A percentile compares a stretch with the other conserved stretches of the same genome.
These are phyloP conservation scores for Eucalyptus dawsonii DNA, from an alignment of 345 rosid species.

Conservation along the genomic window DNA sequence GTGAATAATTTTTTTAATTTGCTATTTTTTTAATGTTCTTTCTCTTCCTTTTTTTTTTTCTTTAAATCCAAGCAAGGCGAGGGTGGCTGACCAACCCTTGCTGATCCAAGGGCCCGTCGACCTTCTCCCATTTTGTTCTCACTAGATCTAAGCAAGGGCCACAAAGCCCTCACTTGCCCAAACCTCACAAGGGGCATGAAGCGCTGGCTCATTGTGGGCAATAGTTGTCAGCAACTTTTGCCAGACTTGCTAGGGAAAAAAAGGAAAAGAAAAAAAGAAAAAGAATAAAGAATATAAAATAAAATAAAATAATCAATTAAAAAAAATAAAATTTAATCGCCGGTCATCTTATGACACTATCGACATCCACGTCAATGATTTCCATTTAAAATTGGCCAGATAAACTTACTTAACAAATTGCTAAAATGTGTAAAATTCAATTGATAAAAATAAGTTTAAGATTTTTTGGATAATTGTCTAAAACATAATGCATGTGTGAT, in stretches of 20 bases:
- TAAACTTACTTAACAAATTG: too few species aligned
- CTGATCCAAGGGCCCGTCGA: rapidly evolving
- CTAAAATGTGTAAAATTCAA: too few species aligned
- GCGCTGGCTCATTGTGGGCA: rapidly evolving
- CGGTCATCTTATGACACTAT: rapidly evolving
- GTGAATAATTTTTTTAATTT: too few species aligned
- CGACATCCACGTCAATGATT: rapidly evolving
- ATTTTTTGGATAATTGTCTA: too few species aligned
- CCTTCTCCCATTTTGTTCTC: rapidly evolving
- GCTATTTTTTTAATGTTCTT: too few species aligned
- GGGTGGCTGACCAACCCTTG: not conserved
- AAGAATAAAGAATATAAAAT: too few species aligned
- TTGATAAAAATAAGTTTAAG: too few species aligned
- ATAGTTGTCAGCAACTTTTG: rapidly evolving
- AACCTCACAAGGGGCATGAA: too few species aligned
- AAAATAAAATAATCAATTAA: too few species aligned
- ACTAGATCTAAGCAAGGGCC: too few species aligned
- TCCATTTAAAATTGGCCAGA: rapidly evolving
- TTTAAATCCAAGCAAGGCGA: not conserved
- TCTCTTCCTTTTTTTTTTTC: too few species aligned
- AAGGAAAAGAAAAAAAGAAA: rapidly evolving
- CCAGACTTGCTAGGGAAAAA: not conserved
- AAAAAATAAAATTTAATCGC: rapidly evolving
- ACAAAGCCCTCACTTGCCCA: not conserved
- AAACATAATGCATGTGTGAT: not conserved